Base-by-base conservation (phyloP, 2,329 filamentous ascomycete species). In the Exophiala lecanii-corni region DNA sequence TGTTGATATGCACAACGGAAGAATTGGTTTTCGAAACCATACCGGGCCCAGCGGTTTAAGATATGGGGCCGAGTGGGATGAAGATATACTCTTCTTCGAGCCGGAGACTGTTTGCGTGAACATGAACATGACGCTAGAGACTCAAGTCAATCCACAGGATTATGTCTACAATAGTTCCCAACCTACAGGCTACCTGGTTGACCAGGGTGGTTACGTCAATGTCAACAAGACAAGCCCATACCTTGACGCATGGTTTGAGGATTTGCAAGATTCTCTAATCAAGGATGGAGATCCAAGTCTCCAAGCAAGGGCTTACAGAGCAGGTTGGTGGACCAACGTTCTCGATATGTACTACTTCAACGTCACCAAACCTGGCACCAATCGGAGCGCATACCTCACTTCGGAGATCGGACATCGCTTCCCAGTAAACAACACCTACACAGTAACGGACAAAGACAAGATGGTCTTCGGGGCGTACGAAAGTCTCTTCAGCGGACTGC, bases 61-160 rank as follows among this genome's bases (percentile, higher is more conserved):
- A 4, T 63, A 62, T 1, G 70, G 70, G 0, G 64, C 58, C 7
- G 57, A 54, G 1, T 74, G 71, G 71, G 55, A 58, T 0, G 72
- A 75, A 45, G 70, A 74, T 40, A 31, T 75, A 2, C 60, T 74
- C 0, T 74, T 72, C 45, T 48, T 73, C 12, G 63, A 72, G 46
- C 71, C 71, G 1, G 62, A 68, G n/a, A 66, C 67, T 0, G 55
- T 55, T 3, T 72, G 70, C 43, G 67, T 70, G 4, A 54, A 67
- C 39, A 64, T 59, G 1, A 60, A 60, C 40, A 21, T 59, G 1
- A 71, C 69, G 0, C 37, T 73, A 2, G 67, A 72, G 18, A 70
- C 12, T 45, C 51, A 1, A 26, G 39, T 20, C 13, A 18, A 13
- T 18, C 33, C 16, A 13, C 12, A 5, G 6, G n/a, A 32, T 18